Base-by-base conservation (phyloP, 345 rosid genomes). In the Stellera chamaejasme region DNA sequence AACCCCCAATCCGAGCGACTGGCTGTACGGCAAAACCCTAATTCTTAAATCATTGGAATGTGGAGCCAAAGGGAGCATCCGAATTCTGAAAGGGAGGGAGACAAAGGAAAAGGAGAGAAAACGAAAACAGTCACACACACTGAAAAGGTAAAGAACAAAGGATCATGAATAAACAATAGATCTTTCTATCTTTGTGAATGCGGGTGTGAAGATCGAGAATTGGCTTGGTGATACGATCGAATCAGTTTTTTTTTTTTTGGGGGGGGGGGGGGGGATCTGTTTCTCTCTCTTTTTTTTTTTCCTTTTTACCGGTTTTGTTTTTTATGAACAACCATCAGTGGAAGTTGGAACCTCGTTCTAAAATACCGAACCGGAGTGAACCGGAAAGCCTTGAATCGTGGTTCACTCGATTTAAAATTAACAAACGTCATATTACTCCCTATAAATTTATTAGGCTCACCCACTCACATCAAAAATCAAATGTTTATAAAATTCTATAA, bases 191-290 rank as follows among this genome's bases (percentile, higher is more conserved):
- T 47, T 55, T 39, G 41, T 46, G 46, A 52, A 59, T 41, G 61
- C 45, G 51, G 52, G 58, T 42, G 52, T 27, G 39, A 65, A 64
- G 57, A 60, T 59, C 74, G 69, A 53, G 52, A 54, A 46, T 14
- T 19, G 52, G 32, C 44, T 39, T 14, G 8, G 16, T 27, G 57
- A 62, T 27, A 50, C 28, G 66, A 64, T 55, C 66, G 66, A 69
- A 69, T 64, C 66, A 50, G 54, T 36, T 36, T 44, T 57, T 43
- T 13, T 8, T 19, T 6, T 39, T 50, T 19, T 19, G 1, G 23
- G 23, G 23, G 0, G 23, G 1, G 23, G 23, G 23, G 0, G 23
- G 23, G 23, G 23, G 1, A 19, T 19, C 23, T 27, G 10, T 25
- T 39, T 50, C n/a, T 44, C 32, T 55, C 44, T 61, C 4, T 13